A percentile compares a stretch with the other conserved stretches of the same genome.
Evolutionary conservation across 768 basidiomycete genomes (phyloP).

Genomic region (Suillus variegatus): DNA sequence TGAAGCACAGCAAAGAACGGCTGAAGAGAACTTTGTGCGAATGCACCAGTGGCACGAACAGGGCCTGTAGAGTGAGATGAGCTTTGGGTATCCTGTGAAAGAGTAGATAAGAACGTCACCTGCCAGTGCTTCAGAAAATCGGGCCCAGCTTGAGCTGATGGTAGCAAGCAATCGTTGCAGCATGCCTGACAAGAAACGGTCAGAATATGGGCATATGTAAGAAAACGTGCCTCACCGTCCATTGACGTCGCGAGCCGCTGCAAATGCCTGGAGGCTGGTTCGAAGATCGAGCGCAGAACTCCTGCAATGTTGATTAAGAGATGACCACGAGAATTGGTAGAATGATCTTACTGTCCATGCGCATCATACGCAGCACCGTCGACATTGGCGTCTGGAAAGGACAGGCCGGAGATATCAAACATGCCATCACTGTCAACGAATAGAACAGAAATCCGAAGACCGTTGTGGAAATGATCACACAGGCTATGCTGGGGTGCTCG

Average conservation of each 20-base stretch:
- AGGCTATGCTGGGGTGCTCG: background rate
- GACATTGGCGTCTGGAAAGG: conserved; percentile 8
- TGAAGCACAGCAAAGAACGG: background rate
- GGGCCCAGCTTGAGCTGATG: background rate
- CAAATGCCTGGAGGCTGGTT: background rate
- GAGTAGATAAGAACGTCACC: background rate
- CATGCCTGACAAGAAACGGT: background rate
- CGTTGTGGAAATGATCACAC: background rate
- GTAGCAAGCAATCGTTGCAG: background rate
- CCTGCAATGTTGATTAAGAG: background rate
- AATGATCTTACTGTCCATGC: background rate
- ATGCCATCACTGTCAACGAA: conserved; percentile 1
- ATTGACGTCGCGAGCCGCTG: background rate
- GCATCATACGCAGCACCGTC: background rate
- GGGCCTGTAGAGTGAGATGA: background rate
- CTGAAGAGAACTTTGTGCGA: background rate
- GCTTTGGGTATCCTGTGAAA: background rate
- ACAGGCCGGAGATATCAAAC: background rate
- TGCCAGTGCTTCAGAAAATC: background rate
- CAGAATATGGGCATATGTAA: background rate
- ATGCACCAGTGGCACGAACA: background rate
- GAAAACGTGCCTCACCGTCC: background rate
- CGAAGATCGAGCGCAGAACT: background rate
- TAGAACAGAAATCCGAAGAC: conserved; percentile 2
- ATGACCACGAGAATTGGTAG: accelerated